phyloP scores from a whole-genome alignment of 2,329 filamentous ascomycete genomes.

The Penicillium paneum region DNA sequence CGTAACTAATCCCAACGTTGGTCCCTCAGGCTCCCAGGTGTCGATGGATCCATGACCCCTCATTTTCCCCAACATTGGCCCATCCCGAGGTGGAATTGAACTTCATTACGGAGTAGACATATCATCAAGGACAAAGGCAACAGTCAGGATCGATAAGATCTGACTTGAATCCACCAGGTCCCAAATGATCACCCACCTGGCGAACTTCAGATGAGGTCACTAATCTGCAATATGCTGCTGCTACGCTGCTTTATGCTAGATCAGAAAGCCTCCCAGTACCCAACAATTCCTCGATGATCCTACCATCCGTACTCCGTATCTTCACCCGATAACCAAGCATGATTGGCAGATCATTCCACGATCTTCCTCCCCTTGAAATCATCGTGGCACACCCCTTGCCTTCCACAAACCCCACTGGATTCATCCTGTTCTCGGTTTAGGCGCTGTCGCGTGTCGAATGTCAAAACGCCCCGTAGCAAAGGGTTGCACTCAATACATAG shows the following conservation, averaged over 20 bases:
- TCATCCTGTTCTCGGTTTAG: background rate
- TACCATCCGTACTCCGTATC: background rate
- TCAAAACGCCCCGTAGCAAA: background rate
- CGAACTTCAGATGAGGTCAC: background rate
- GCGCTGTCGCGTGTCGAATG: background rate
- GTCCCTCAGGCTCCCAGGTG: background rate
- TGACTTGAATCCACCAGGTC: no score
- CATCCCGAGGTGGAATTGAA: background rate
- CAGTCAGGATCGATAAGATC: background rate
- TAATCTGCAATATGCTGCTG: background rate
- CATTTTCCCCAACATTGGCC: background rate
- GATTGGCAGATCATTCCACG: conserved; percentile 23
- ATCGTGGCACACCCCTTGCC: conserved; percentile 9
- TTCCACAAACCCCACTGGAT: background rate
- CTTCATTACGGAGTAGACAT: no score
- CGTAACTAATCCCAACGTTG: background rate
- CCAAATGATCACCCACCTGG: background rate
- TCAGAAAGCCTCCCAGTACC: background rate
- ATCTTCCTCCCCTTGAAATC: conserved; percentile 4
- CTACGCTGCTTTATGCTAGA: background rate
- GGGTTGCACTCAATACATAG: background rate
- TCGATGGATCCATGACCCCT: background rate
- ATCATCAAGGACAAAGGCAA: background rate
- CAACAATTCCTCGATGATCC: background rate
- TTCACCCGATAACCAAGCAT: background rate